These are phyloP conservation scores for Aspergillus novofumigatus DNA, from an alignment of 2,329 filamentous ascomycete species.

Conservation along the genomic window DNA sequence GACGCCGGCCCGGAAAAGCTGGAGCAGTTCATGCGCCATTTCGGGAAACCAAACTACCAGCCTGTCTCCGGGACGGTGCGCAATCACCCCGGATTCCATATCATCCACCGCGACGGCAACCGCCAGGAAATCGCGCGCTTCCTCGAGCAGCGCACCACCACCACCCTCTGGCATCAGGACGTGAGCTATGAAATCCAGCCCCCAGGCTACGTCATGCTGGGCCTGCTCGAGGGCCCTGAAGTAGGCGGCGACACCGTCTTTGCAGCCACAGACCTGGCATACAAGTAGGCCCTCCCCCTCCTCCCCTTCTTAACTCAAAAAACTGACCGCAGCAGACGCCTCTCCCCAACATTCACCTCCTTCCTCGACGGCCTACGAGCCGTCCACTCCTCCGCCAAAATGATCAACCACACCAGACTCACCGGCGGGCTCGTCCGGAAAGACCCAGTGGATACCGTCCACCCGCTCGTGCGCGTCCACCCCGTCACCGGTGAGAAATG, in stretches of 20 bases:
- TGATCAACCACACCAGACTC: slow-evolving; percentile 41
- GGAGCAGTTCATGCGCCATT: slow-evolving; percentile 44
- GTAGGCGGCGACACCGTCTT: slow-evolving; percentile 49
- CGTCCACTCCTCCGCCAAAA: slow-evolving; percentile 41
- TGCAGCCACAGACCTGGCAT: slow-evolving; percentile 43
- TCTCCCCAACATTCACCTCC: slow-evolving; percentile 49
- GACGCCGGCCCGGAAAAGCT: slow-evolving; percentile 41
- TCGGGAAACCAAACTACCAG: slow-evolving; percentile 45
- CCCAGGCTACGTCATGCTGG: slow-evolving; percentile 46
- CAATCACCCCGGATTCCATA: slow-evolving; percentile 43
- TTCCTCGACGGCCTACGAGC: slow-evolving; percentile 32
- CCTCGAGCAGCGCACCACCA: slow-evolving; percentile 42
- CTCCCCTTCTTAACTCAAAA: neutral
- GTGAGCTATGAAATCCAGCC: slow-evolving; percentile 48
- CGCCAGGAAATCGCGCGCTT: slow-evolving; percentile 41
- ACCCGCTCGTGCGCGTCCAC: slow-evolving; percentile 46
- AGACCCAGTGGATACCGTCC: slow-evolving; percentile 42
- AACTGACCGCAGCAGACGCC: slow-evolving; percentile 18
- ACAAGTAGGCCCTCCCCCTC: slow-evolving; percentile 31
- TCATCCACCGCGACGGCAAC: slow-evolving; percentile 45
- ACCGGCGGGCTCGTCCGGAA: slow-evolving; percentile 43
- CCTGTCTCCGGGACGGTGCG: slow-evolving; percentile 41
- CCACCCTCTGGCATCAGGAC: slow-evolving; percentile 48
- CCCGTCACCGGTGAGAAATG: slow-evolving; percentile 48
- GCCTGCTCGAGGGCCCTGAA: slow-evolving; percentile 47